Evolutionary conservation across 768 basidiomycete species (phyloP).

Genomic region (Tricholoma sp.): DNA sequence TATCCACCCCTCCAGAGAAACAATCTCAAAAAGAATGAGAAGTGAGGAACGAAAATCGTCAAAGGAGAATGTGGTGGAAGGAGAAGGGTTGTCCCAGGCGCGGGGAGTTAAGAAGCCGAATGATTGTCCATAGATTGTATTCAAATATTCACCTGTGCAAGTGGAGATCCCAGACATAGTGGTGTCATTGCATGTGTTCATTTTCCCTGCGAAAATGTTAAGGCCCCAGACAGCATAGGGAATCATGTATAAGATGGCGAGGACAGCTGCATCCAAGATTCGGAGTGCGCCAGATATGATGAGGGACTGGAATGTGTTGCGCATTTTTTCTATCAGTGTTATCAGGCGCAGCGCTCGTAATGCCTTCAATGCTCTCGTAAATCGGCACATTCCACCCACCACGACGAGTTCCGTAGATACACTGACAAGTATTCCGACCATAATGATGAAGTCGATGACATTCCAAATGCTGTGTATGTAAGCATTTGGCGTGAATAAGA

Average conservation of each 20-base stretch:
- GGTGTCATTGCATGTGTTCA: constrained; percentile 81
- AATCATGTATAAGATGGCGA: constrained; percentile 89
- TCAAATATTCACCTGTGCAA: constrained; percentile 73
- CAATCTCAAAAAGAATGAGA: constrained; percentile 93
- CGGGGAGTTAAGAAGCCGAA: constrained; percentile 77
- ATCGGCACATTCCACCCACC: constrained; percentile 73
- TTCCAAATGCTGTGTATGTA: constrained; percentile 94
- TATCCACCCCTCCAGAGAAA: constrained; percentile 96
- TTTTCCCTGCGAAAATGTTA: constrained; percentile 84
- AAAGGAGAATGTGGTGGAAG: constrained; percentile 83
- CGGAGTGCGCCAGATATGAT: constrained; percentile 82
- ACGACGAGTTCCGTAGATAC: constrained; percentile 67
- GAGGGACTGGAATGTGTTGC: constrained; percentile 80
- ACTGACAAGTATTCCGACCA: constrained; percentile 73
- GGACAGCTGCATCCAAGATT: constrained; percentile 84
- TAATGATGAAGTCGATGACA: constrained; percentile 80
- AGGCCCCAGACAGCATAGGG: constrained; percentile 92
- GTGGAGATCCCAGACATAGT: constrained; percentile 47
- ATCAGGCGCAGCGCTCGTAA: constrained; percentile 85
- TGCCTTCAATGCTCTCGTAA: constrained; percentile 83
- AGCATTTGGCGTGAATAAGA: constrained; percentile 86
- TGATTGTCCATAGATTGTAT: constrained; percentile 52
- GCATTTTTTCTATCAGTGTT: constrained; percentile 82
- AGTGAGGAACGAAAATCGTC: constrained; percentile 81
- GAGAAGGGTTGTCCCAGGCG: constrained; percentile 85